Base-by-base conservation (phyloP, 2,329 filamentous ascomycete genomes). In the Metarhizium brunneum region DNA sequence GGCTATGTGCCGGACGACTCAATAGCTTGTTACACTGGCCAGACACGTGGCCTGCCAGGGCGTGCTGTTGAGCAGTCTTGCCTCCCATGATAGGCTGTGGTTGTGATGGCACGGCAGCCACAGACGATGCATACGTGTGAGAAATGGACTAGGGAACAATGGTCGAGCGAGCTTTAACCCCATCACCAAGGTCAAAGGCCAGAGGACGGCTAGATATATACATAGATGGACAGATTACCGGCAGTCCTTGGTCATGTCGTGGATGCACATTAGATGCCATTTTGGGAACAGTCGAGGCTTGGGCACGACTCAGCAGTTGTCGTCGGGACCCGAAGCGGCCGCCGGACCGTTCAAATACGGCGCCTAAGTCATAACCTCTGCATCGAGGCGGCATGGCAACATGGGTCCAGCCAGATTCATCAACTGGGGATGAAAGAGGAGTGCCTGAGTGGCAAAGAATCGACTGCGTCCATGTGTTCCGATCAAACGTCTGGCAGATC, bases 1-100 rank as follows among this genome's bases (percentile, higher is more conserved):
- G 73, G 50, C 78, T 71, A 62, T 87, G 83, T 32, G 83, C 82
- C 10, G 83, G 82, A 51, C 73, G 69, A 10, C 77, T 77, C 53
- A 87, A 71, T 6, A 66, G 66, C 13, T 59, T 54, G 52, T 70
- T 72, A 52, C 64, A 67, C 58, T 70, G 69, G 6, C 67, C 69
- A 51, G 67, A 69, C 58, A 70, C 61, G 54, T 69, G 66, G 2
- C 38, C 13, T 30, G 32, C 47, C 40, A 53, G 18, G 20, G 38
- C n/a, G 20, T 51, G 35, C 25, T 45, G 51, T 16, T 45, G 18
- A 35, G 51, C 18, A 11, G 51, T n/a, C 11, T 18, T 35, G 13
- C 16, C 30, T 32, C 20, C 38, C 51, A 53, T 53, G 51, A 53
- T 18, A 38, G 29, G 38, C 25, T 43, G 11, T 16, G 50, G 20